phyloP scores from a whole-genome alignment of 139 green algal genomes.

The Asterochloris sp. region DNA sequence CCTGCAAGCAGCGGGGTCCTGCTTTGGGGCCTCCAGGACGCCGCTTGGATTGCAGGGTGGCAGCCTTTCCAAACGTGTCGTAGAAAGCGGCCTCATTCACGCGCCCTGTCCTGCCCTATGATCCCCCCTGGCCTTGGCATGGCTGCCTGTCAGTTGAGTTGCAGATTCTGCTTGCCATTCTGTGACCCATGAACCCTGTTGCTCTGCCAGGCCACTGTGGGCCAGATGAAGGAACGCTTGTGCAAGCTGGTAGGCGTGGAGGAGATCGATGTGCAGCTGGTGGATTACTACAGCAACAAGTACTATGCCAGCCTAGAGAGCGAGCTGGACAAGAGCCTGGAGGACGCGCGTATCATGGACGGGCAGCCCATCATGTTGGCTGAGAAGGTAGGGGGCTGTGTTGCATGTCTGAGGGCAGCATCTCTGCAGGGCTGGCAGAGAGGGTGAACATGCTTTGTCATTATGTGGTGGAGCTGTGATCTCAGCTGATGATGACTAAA shows the following conservation, averaged over 20 bases:
- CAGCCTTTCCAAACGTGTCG: too few species aligned
- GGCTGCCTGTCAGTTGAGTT: not conserved
- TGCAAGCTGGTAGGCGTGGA: slow-evolving; percentile 43
- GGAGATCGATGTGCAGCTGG: slow-evolving; percentile 31
- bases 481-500: too few species aligned
- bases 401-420: too few species aligned
- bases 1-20: too few species aligned
- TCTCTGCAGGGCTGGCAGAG: too few species aligned
- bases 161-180: not conserved
- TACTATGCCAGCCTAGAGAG: slow-evolving; percentile 11
- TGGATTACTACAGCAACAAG: slow-evolving; percentile 33
- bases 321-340: slow-evolving; percentile 4
- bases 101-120: too few species aligned
- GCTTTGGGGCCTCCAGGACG: too few species aligned
- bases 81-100: too few species aligned
- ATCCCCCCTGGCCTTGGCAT: not conserved
- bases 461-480: too few species aligned
- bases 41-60: too few species aligned
- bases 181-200: too few species aligned
- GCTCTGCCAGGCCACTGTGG: slow-evolving; percentile 36
- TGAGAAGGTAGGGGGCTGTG: slow-evolving; percentile 23
- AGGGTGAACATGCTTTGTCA: too few species aligned
- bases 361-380: slow-evolving; percentile 37
- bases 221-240: slow-evolving; percentile 40
- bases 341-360: slow-evolving; percentile 7